phyloP scores from a whole-genome alignment of 495 filamentous ascomycete genomes.

The Platismatia glauca region DNA sequence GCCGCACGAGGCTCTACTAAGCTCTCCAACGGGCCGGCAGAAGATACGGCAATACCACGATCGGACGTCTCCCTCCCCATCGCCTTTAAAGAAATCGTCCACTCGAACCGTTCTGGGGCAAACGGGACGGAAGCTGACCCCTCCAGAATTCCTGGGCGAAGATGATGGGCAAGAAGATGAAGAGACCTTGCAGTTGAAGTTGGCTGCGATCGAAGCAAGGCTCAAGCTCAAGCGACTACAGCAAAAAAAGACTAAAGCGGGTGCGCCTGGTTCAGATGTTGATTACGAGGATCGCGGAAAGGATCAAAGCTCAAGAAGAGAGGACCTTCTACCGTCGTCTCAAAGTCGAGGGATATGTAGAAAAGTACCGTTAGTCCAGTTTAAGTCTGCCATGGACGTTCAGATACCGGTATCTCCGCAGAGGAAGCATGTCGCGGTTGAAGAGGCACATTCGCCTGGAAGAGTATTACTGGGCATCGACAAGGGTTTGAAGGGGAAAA shows the following conservation, averaged over 20 bases:
- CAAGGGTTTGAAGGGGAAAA: constrained; percentile 69
- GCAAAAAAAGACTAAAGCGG: constrained; percentile 39
- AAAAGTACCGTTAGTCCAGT: background rate
- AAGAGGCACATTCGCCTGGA: constrained; percentile 63
- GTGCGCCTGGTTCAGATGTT: constrained; percentile 17
- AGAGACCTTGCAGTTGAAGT: constrained; percentile 71
- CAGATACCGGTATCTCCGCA: constrained; percentile 80
- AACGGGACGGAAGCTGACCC: constrained; percentile 25
- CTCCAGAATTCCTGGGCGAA: constrained; percentile 24
- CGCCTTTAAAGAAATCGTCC: constrained; percentile 49
- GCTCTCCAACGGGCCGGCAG: constrained; percentile 70
- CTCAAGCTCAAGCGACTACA: constrained; percentile 84
- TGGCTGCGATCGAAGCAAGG: constrained; percentile 77
- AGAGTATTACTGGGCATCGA: constrained; percentile 81
- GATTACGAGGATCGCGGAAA: constrained; percentile 15
- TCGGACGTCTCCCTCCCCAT: constrained; percentile 53
- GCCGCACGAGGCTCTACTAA: constrained; percentile 72
- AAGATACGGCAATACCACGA: constrained; percentile 56
- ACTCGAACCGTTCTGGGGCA: constrained; percentile 34
- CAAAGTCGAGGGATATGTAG: background rate
- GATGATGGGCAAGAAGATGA: constrained; percentile 77
- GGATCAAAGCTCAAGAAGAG: constrained; percentile 20
- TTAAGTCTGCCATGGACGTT: constrained; percentile 34
- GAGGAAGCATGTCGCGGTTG: constrained; percentile 37
- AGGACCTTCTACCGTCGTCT: constrained; percentile 14